Evolutionary conservation across 768 basidiomycete genomes (phyloP), one percentile per base, ranked within the genome.

Genomic region (Collybiopsis confluens): DNA sequence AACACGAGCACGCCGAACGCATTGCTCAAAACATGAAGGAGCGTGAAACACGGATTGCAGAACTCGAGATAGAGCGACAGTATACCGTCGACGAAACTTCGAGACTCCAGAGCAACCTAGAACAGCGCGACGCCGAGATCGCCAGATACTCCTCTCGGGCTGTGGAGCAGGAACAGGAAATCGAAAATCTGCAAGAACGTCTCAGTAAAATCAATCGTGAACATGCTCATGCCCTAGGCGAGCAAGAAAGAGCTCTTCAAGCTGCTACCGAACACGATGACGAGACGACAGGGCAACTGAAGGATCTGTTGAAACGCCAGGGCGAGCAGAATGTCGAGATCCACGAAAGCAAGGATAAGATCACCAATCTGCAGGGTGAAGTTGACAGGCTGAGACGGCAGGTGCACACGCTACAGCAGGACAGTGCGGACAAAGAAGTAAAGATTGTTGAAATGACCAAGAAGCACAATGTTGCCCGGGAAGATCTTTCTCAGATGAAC

Each of bases 361-460:
- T 82, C 11, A 63, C 58, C 15, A 70, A 70, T 27, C 18, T 53
- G 16, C 41, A 4, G 28, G 52, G 24, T 18, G 45, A 54, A 40
- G 67, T 84, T 7, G 82, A 85, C 54, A 71, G 75, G 13, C 66
- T 89, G 42, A 73, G 82, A 48, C 66, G 73, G 50, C 86, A 87
- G 53, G 73, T 90, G 16, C 86, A 87, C 54, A 76, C 78, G 15
- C 68, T 95, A 50, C 82, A 91, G 65, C 81, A 88, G 59, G 87
- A 90, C 62, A 92, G 88, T 61, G 88, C 92, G 10, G 84, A 85
- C 54, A 88, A 86, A 70, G 93, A 95, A 58, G 78, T 95, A 35
- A 87, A 85, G 64, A 77, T 94, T 38, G 72, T 83, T 13, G 86
- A 89, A 60, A 68, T 91, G 48, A 78, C 76, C 56, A 90, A 89